These are phyloP conservation scores for Colletotrichum sp. DNA, from an alignment of 2,329 filamentous ascomycete genomes.

Conservation along the genomic window DNA sequence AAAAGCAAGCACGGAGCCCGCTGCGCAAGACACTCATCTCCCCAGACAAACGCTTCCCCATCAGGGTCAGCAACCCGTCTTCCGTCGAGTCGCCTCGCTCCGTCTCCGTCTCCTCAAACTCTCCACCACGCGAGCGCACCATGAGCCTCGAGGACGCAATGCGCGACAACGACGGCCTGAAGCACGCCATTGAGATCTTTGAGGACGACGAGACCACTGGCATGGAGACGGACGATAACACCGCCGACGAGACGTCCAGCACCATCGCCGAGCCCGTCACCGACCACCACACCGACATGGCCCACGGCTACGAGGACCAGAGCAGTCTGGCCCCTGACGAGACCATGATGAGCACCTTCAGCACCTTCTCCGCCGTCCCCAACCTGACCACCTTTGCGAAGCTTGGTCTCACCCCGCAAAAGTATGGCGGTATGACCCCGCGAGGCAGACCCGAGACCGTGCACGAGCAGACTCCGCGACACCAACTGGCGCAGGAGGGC, in stretches of 20 bases:
- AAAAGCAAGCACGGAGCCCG: constrained; percentile 34
- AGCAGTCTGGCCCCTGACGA: constrained; percentile 64
- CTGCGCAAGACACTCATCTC: constrained; percentile 47
- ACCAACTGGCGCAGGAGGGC: constrained; percentile 43
- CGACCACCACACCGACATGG: constrained; percentile 20
- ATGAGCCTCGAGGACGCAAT: constrained; percentile 59
- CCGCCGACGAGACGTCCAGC: constrained; percentile 18
- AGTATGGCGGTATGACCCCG: constrained; percentile 48
- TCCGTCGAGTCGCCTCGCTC: constrained; percentile 24
- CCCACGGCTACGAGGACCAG: constrained; percentile 35
- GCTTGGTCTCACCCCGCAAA: constrained; percentile 69
- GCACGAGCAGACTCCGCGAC: constrained; percentile 39
- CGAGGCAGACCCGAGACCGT: constrained; percentile 39
- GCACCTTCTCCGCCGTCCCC: constrained; percentile 87
- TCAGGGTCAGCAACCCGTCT: constrained; percentile 52
- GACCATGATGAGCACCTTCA: constrained; percentile 82
- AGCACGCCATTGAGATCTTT: constrained; percentile 66
- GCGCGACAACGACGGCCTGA: constrained; percentile 59
- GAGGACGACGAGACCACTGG: constrained; percentile 52
- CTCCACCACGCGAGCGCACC: constrained; percentile 35
- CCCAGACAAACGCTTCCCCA: constrained; percentile 59
- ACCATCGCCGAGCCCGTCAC: constrained; percentile 23
- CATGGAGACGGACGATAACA: constrained; percentile 28
- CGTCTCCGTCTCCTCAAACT: constrained; percentile 11
- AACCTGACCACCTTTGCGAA: constrained; percentile 85